These are phyloP conservation scores for Aegle marmelos DNA, from an alignment of 345 rosid species.

Conservation along the genomic window DNA sequence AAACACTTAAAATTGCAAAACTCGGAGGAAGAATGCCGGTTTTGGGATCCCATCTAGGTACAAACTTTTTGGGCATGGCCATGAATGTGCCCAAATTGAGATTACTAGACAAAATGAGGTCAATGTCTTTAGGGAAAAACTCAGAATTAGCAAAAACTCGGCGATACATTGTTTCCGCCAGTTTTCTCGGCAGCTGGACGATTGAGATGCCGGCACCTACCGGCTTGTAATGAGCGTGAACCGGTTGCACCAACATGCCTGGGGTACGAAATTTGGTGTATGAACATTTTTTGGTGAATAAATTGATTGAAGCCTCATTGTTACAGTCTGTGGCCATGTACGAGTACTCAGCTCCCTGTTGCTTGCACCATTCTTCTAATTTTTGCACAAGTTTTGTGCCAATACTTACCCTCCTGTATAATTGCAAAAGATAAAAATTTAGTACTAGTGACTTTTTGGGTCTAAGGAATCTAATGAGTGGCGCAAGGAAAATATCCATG, in stretches of 20 bases:
- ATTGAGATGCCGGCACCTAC: constrained; percentile 32
- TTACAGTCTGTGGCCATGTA: constrained; percentile 74
- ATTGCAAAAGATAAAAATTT: not conserved
- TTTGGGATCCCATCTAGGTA: constrained; percentile 32
- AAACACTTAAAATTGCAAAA: constrained; percentile 59
- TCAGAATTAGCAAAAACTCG: constrained; percentile 41
- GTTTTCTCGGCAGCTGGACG: constrained; percentile 23
- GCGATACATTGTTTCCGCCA: constrained; percentile 43
- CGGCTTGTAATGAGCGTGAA: constrained; percentile 58
- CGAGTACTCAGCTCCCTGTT: constrained; percentile 56
- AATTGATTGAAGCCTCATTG: constrained; percentile 62
- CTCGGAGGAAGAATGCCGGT: constrained; percentile 34
- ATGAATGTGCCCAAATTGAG: constrained; percentile 69
- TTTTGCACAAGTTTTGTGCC: constrained; percentile 52
- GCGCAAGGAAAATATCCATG: not conserved
- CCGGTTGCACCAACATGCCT: constrained; percentile 64
- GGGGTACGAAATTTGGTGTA: constrained; percentile 61
- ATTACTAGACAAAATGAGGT: constrained; percentile 33
- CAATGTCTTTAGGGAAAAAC: constrained; percentile 63
- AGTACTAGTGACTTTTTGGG: not conserved
- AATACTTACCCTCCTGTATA: constrained; percentile 64
- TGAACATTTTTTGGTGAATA: constrained; percentile 51
- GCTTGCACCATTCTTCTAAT: constrained; percentile 66
- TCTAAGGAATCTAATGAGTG: not conserved
- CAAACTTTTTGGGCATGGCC: constrained; percentile 41